phyloP scores from a whole-genome alignment of 345 rosid genomes.

The Hevea brasiliensis region DNA sequence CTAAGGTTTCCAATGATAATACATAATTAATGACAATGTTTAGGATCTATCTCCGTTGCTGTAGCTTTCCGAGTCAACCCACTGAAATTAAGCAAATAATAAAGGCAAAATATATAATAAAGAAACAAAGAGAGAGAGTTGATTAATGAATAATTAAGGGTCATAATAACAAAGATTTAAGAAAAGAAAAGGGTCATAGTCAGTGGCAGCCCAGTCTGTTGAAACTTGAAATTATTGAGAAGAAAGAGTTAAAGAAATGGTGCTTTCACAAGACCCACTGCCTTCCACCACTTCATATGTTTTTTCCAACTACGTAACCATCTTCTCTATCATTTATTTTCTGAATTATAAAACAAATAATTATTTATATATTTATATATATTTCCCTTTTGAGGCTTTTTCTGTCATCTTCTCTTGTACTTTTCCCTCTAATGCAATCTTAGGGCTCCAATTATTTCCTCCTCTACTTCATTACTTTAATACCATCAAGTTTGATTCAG shows the following conservation, averaged over 20 bases:
- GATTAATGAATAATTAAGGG: neutral
- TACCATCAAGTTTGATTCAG: neutral
- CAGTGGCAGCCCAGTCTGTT: conserved; percentile 21
- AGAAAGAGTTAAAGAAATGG: conserved; percentile 46
- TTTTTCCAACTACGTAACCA: conserved; percentile 25
- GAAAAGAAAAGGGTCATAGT: conserved; percentile 20
- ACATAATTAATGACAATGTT: no score
- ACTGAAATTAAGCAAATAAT: no score
- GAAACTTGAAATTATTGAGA: conserved; percentile 38
- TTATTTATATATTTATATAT: neutral
- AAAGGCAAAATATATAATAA: no score
- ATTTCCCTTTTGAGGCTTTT: conserved; percentile 3
- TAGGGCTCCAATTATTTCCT: conserved; percentile 30
- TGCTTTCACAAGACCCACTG: conserved; percentile 28
- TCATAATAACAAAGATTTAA: neutral
- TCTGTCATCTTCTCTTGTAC: neutral
- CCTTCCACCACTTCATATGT: conserved; percentile 10
- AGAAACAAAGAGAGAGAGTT: no score
- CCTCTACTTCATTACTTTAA: neutral
- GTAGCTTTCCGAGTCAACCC: no score
- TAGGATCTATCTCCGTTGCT: no score
- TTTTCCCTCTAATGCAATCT: conserved; percentile 8
- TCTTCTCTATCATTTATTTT: conserved; percentile 14
- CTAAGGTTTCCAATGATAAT: no score
- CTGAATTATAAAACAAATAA: conserved; percentile 26